Evolutionary conservation across 495 filamentous ascomycete genomes (phyloP).

Genomic region (Mycothermus thermophilus): DNA sequence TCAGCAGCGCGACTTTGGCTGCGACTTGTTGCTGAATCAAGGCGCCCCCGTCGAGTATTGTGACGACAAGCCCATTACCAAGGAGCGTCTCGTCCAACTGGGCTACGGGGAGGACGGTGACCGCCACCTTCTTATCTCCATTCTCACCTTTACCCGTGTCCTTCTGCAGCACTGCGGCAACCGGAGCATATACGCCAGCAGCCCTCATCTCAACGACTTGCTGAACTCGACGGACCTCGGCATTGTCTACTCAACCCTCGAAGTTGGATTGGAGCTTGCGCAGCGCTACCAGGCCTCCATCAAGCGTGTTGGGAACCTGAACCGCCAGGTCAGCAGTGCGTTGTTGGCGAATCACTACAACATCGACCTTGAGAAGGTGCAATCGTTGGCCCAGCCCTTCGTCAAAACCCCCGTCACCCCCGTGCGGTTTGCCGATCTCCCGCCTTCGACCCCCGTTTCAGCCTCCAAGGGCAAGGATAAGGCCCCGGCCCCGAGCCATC

Average conservation of each 20-base stretch:
- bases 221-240: constrained; percentile 73
- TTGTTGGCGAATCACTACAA: constrained; percentile 82
- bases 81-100: constrained; percentile 38
- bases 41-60: constrained; percentile 26
- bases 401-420: constrained; percentile 43
- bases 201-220: constrained; percentile 67
- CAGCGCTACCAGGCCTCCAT: constrained; percentile 84
- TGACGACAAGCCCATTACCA: constrained; percentile 26
- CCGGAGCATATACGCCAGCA: constrained; percentile 89
- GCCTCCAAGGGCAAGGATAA: constrained; percentile 63
- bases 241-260: constrained; percentile 60
- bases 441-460: constrained; percentile 35
- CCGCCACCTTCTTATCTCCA: constrained; percentile 57
- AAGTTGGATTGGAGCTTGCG: constrained; percentile 67
- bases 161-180: constrained; percentile 94
- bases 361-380: constrained; percentile 79
- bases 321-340: constrained; percentile 50
- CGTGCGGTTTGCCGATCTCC: constrained; percentile 17
- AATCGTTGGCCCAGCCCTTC: constrained; percentile 72
- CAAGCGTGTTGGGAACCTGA: constrained; percentile 46
- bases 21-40: constrained; percentile 44
- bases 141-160: constrained; percentile 72
- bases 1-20: constrained; percentile 59
- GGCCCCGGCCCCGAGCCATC: constrained; percentile 15
- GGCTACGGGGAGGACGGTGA: constrained; percentile 64